Percentiles rank a stretch among this genome's conserved stretches.
phyloP scores from a whole-genome alignment of 306 rosid species.

The Cajanus cajan region DNA sequence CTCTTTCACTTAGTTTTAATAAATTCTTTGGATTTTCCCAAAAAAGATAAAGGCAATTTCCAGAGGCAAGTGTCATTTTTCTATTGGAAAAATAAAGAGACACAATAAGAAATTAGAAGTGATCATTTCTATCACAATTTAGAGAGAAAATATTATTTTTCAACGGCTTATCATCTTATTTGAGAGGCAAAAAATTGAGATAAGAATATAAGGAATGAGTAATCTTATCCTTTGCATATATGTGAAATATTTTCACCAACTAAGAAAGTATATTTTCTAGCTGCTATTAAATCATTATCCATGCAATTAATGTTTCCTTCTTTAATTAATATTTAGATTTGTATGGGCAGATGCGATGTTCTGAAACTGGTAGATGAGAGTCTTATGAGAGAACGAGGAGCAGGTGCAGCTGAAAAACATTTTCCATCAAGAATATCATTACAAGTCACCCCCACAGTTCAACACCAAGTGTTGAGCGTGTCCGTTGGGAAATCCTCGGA shows the following conservation, averaged over 20 bases:
- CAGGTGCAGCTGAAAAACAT: slow-evolving; percentile 71
- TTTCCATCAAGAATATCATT: slow-evolving; percentile 81
- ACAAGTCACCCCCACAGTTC: slow-evolving; percentile 73
- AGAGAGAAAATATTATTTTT: not conserved
- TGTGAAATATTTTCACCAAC: too few relatives aligned
- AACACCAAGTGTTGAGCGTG: slow-evolving; percentile 58
- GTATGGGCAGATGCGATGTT: slow-evolving; percentile 59
- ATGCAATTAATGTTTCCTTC: too few relatives aligned
- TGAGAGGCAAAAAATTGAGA: not conserved
- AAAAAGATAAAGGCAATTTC: not conserved
- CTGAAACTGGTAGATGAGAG: slow-evolving; percentile 62
- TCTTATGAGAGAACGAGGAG: slow-evolving; percentile 68
- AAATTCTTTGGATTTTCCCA: too few relatives aligned
- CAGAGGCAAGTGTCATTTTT: not conserved
- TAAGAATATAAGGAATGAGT: too few relatives aligned
- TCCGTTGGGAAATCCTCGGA: slow-evolving; percentile 88
- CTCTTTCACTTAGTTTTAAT: too few relatives aligned
- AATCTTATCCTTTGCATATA: too few relatives aligned
- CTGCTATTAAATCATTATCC: too few relatives aligned
- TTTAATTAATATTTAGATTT: not conserved
- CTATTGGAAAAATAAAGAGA: not conserved
- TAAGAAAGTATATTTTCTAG: too few relatives aligned
- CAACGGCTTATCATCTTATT: not conserved
- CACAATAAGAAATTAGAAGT: not conserved
- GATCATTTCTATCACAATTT: not conserved